phyloP scores from a whole-genome alignment of 257 asterid species.

The Nicotiana tabacum region DNA sequence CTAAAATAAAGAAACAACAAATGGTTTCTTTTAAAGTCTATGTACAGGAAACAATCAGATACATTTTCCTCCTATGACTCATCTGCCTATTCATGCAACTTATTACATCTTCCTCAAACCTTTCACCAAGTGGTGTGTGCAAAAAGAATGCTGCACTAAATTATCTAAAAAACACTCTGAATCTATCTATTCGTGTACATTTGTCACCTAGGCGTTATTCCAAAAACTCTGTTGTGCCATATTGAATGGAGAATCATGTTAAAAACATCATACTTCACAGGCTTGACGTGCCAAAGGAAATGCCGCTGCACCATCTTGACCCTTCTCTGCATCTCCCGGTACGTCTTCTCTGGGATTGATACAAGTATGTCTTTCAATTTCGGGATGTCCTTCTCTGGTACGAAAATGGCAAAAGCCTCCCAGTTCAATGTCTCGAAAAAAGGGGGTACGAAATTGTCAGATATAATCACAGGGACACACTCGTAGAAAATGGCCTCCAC shows the following conservation, averaged over 20 bases:
- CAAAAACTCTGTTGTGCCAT: conserved; percentile 73
- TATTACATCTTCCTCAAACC: neutral
- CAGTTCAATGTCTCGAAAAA: conserved; percentile 76
- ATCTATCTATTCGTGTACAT: neutral
- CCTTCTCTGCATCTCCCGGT: conserved; percentile 57
- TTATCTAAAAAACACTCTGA: neutral
- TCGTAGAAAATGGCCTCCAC: conserved; percentile 92
- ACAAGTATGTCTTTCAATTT: conserved; percentile 59
- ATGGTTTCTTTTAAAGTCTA: neutral
- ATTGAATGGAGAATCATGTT: conserved; percentile 83
- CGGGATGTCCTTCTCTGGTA: conserved; percentile 73
- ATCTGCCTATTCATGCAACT: neutral
- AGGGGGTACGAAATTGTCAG: conserved; percentile 82
- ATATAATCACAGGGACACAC: conserved; percentile 94
- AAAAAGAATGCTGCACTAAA: neutral
- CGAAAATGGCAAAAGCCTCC: conserved; percentile 83
- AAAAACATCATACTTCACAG: conserved; percentile 68
- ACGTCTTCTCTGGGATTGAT: conserved; percentile 54
- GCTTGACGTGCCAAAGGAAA: conserved; percentile 83
- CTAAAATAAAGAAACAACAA: neutral
- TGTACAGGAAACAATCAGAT: conserved; percentile 3
- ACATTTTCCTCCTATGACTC: neutral
- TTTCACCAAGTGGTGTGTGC: neutral
- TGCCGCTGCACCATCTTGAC: conserved; percentile 78
- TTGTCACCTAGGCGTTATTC: conserved; percentile 23